A percentile compares a stretch with the other conserved stretches of the same genome.
Evolutionary conservation across 2,329 filamentous ascomycete species (phyloP).

Genomic region (Tothia fuscella): DNA sequence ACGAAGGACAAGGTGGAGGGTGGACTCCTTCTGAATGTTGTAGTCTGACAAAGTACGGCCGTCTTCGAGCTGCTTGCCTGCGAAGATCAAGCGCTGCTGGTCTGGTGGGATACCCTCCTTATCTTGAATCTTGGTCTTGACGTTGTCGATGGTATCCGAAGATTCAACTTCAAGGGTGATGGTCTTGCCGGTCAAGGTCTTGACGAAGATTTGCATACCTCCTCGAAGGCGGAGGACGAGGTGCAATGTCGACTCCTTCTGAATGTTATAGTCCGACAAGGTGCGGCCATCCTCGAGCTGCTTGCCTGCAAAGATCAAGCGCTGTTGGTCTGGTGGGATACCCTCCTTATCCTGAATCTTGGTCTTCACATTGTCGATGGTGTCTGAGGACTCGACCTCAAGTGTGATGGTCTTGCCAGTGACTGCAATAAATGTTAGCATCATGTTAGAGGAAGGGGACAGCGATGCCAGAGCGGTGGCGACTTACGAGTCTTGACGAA

Average conservation of each 20-base stretch:
- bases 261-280: conserved; percentile 87
- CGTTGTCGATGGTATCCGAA: conserved; percentile 29
- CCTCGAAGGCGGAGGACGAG: conserved; percentile 62
- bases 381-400: conserved; percentile 63
- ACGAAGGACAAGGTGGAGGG: conserved; percentile 63
- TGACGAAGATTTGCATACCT: conserved; percentile 52
- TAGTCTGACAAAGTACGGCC: conserved; percentile 44
- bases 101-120: conserved; percentile 49
- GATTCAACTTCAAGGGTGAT: conserved; percentile 35
- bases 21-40: conserved; percentile 91
- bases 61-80: conserved; percentile 46
- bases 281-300: conserved; percentile 93
- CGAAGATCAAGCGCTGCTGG: conserved; percentile 47
- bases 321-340: conserved; percentile 93
- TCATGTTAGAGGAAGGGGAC: conserved; percentile 13
- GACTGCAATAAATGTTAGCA: conserved; percentile 35
- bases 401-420: conserved; percentile 58
- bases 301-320: conserved; percentile 92
- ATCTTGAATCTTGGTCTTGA: conserved; percentile 39
- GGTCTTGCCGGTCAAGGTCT: conserved; percentile 48
- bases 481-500: conserved; percentile 90
- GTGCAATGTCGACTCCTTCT: conserved; percentile 67
- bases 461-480: conserved; percentile 21
- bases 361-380: conserved; percentile 91
- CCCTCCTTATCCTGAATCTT: conserved; percentile 99